Percentiles rank a stretch among this genome's conserved stretches.
phyloP scores from a whole-genome alignment of 1,284 basidiomycete species.

The Irpex lacteus region DNA sequence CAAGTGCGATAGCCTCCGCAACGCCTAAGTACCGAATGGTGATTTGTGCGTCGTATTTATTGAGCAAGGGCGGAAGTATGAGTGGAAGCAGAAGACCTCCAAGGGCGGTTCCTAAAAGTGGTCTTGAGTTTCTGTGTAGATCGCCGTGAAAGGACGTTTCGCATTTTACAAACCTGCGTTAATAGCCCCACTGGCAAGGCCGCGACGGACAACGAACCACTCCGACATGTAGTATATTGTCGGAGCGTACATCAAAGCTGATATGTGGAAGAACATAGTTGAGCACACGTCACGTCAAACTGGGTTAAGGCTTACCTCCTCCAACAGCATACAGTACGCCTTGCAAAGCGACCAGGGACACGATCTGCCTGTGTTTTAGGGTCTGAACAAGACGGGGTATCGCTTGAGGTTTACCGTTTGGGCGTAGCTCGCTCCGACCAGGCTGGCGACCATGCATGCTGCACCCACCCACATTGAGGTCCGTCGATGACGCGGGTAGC shows the following conservation, averaged over 20 bases:
- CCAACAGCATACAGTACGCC: slow-evolving; percentile 38
- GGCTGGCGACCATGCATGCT: slow-evolving; percentile 25
- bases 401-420: slow-evolving; percentile 21
- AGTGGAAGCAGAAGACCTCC: slow-evolving; percentile 16
- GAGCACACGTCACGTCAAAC: no score
- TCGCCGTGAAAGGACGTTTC: background rate
- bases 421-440: slow-evolving; percentile 36
- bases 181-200: slow-evolving; percentile 40
- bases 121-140: background rate
- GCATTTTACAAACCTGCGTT: slow-evolving; percentile 31
- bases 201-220: slow-evolving; percentile 40
- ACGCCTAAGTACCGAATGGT: slow-evolving; percentile 7
- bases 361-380: slow-evolving; percentile 19
- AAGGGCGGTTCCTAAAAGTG: slow-evolving; percentile 22
- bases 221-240: slow-evolving; percentile 38
- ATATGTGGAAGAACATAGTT: background rate
- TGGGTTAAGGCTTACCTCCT: slow-evolving; percentile 26
- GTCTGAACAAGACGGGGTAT: background rate
- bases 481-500: slow-evolving; percentile 30
- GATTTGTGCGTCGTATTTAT: slow-evolving; percentile 5
- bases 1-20: background rate
- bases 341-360: slow-evolving; percentile 33
- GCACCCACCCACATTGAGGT: slow-evolving; percentile 31
- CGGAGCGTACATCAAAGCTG: slow-evolving; percentile 35
- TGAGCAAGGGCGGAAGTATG: slow-evolving; percentile 10